Conservation (phyloP, 1,284 basidiomycete species). For the Sporisorium graminicola region DNA sequence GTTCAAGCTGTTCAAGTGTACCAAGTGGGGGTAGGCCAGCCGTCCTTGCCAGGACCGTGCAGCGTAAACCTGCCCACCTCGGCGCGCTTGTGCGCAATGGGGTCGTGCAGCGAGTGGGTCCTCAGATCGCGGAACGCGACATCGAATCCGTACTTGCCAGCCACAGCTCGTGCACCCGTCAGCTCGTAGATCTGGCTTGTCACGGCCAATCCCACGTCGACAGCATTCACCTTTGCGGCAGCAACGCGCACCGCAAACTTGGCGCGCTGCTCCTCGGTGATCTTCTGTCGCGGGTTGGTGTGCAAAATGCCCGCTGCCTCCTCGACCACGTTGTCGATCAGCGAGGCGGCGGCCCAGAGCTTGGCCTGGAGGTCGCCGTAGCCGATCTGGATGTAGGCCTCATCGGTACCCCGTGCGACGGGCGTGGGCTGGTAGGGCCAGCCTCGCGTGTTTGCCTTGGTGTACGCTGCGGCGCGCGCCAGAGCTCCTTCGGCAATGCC, state of each 20-base stretch:
- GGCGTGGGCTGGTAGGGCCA: constrained; percentile 67
- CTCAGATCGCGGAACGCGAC: constrained; percentile 58
- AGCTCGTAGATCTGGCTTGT: constrained; percentile 68
- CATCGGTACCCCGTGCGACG: constrained; percentile 60
- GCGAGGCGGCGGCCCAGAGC: constrained; percentile 66
- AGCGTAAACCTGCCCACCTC: constrained; percentile 65
- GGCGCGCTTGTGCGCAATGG: constrained; percentile 66
- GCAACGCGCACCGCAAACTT: constrained; percentile 67
- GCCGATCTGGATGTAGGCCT: constrained; percentile 68
- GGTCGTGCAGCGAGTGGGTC: constrained; percentile 69
- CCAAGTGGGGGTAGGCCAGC: constrained; percentile 63
- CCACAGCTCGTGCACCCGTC: constrained; percentile 65
- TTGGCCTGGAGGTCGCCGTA: constrained; percentile 68
- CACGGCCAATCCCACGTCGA: constrained; percentile 66
- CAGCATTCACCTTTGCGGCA: constrained; percentile 65
- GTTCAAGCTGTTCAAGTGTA: constrained; percentile 36
- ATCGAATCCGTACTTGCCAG: constrained; percentile 67
- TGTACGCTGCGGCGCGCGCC: constrained; percentile 60
- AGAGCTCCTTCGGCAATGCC: constrained; percentile 69
- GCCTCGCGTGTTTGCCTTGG: constrained; percentile 65
- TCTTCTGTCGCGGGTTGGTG: constrained; percentile 36
- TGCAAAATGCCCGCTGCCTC: constrained; percentile 53
- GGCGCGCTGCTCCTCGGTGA: constrained; percentile 67
- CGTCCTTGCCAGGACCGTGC: constrained; percentile 59
- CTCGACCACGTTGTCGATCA: constrained; percentile 60